Percentiles rank a stretch among this genome's conserved stretches.
Evolutionary conservation across 345 rosid species (phyloP).

Genomic region (Cardiospermum halicacabum): DNA sequence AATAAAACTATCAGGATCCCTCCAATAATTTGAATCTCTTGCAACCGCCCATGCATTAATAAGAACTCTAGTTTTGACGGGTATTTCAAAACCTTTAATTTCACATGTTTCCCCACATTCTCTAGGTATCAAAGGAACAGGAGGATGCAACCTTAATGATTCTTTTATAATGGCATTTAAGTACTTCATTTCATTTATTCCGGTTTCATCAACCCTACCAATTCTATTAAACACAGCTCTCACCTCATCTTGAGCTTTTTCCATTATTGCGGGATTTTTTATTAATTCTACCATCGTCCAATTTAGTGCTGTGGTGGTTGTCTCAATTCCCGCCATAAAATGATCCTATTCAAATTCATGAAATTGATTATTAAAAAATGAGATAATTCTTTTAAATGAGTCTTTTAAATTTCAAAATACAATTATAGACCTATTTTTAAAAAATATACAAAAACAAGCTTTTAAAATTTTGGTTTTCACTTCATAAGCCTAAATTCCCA

Average conservation of each 20-base stretch:
- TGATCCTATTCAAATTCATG: constrained; percentile 6
- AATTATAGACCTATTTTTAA: no score
- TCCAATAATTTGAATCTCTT: constrained; percentile 15
- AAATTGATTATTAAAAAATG: no score
- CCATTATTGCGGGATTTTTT: constrained; percentile 12
- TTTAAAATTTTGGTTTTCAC: no score
- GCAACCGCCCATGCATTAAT: not conserved
- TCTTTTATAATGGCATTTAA: constrained; percentile 23
- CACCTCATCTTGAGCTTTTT: constrained; percentile 19
- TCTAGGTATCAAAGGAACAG: not conserved
- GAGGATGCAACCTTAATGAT: constrained; percentile 16
- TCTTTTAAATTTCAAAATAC: no score
- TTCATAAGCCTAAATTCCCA: no score
- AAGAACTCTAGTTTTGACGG: constrained; percentile 20
- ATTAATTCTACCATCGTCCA: constrained; percentile 22
- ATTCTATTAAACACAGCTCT: constrained; percentile 7
- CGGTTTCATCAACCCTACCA: constrained; percentile 18
- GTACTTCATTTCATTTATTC: constrained; percentile 8
- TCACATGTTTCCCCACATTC: constrained; percentile 9
- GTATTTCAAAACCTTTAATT: constrained; percentile 9
- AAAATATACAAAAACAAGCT: no score
- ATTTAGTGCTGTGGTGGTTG: constrained; percentile 12
- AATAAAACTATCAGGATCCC: constrained; percentile 23
- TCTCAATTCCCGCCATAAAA: constrained; percentile 20
- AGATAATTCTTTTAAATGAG: no score